Evolutionary conservation across 768 basidiomycete genomes (phyloP), one percentile per base, ranked within the genome.

Genomic region (Lentinula aciculospora): DNA sequence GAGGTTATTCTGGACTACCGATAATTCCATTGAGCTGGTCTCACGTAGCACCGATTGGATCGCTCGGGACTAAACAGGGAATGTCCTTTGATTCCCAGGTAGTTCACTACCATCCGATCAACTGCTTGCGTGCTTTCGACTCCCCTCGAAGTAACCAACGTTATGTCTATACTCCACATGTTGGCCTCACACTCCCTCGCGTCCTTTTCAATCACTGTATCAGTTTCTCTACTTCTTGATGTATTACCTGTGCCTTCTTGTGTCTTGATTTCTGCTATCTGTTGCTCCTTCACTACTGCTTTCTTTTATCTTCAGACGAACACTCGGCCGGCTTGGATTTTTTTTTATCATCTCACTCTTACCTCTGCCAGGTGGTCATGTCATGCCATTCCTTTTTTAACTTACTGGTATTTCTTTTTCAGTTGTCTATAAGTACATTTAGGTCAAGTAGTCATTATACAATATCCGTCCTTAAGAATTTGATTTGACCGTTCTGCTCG

Each of bases 1-100:
- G 69, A 81, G 89, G 36, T 70, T 94, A 61, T 98, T 98, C 74
- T 96, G 92, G 88, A 91, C 89, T 36, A 87, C 88, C 57, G 95
- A 98, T 66, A 88, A 89, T 70, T 88, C 92, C 10, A 86, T 94
- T 59, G 92, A 92, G 74, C 82, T 95, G 64, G 89, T 86, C 65
- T 83, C 87, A 56, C 81, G 92, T 60, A 91, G 89, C 71, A 84
- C 85, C 56, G 92, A 93, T 69, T 94, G 92, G 92, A 82, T 94
- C 34, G 80, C 85, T 29, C 80, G 88, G 62, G 88, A 90, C 64
- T 88, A 65, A 72, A 27, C 42, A 23, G 25, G n/a, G 44, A 55
- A 44, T 19, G n/a, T 36, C 23, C 9, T 39, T 44, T 2, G 13
- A n/a, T n/a, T n/a, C n/a, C n/a, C n/a, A n/a, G n/a, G 32, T 34